phyloP scores from a whole-genome alignment of 169 alveolate genomes.

The Plasmodium knowlesi region DNA sequence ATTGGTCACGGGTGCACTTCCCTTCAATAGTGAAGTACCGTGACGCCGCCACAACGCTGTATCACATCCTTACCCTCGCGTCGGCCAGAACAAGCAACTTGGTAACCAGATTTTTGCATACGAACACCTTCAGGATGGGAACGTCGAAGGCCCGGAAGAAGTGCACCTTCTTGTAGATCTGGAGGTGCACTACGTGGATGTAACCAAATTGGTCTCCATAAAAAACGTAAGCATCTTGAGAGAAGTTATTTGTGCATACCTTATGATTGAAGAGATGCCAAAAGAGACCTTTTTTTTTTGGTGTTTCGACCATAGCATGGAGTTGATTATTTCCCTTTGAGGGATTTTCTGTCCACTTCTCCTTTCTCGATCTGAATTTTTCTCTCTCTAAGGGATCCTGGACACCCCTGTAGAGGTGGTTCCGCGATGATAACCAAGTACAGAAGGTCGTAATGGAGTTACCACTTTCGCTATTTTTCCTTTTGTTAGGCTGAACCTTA shows the following conservation, averaged over 20 bases:
- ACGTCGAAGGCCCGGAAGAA: conserved; percentile 43
- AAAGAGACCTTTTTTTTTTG: conserved; percentile 25
- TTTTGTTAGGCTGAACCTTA: conserved; percentile 2
- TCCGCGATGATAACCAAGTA: conserved; percentile 11
- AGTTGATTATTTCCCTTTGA: neutral
- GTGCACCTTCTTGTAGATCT: conserved; percentile 23
- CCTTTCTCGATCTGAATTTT: neutral
- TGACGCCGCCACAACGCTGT: neutral
- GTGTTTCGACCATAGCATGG: neutral
- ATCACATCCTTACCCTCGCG: neutral
- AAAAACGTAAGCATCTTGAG: conserved; percentile 49
- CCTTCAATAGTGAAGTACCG: neutral
- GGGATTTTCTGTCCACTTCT: neutral
- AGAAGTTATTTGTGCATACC: conserved; percentile 15
- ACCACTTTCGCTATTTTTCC: neutral
- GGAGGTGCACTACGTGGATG: conserved; percentile 47
- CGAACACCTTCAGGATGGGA: conserved; percentile 42
- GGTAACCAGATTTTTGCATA: neutral
- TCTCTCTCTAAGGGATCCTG: neutral
- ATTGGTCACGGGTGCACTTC: neutral
- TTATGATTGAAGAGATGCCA: conserved; percentile 51
- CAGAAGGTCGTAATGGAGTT: conserved; percentile 39
- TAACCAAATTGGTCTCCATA: conserved; percentile 66
- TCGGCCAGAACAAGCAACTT: conserved; percentile 38
- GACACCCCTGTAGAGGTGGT: neutral